Evolutionary conservation across 1,284 basidiomycete species (phyloP), one percentile per base, ranked within the genome.

Genomic region (Ustilago sp.): DNA sequence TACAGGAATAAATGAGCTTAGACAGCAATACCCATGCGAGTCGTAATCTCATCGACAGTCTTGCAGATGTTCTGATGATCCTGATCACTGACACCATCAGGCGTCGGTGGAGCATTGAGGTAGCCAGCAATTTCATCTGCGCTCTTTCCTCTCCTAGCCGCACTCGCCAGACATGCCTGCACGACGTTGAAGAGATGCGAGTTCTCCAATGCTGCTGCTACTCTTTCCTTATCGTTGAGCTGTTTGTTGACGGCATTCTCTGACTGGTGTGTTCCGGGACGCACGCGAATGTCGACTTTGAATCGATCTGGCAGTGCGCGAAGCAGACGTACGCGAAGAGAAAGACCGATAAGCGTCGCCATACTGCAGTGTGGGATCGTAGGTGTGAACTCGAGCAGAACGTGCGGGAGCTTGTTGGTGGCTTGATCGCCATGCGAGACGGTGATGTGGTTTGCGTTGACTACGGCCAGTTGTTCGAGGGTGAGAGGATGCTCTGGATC

Each of bases 331-430:
- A 98, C 96, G 12, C 96, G 92, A 52, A 99, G 92, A 8, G 93
- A 95, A 19, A 99, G 89, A 32, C 96, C 97, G 65, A 99, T 99
- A 53, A 99, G 88, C 2, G 95, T 98, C 4, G 95, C 96, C 94
- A 97, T 95, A 55, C 94, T 94, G 83, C 96, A 99, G 85, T 99
- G 96, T 5, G 97, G 97, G 34, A 98, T 95, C 0, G 96, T 99
- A 2, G 97, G 97, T 7, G 96, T 98, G 58, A 86, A 86, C 17
- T 84, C 83, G 56, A 86, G 75, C 35, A 91, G 88, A 38, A 99
- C 89, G 35, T 82, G 77, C 50, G 91, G 90, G 3, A 82, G 64
- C 13, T 62, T 64, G 43, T 81, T 68, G 5, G 64, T 48, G 0
- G 56, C 52, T 0, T 23, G 13, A 47, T 83, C 79, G 58, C 80